These are phyloP conservation scores for Bipolaris sorokiniana DNA, from an alignment of 2,329 filamentous ascomycete genomes.

Conservation along the genomic window DNA sequence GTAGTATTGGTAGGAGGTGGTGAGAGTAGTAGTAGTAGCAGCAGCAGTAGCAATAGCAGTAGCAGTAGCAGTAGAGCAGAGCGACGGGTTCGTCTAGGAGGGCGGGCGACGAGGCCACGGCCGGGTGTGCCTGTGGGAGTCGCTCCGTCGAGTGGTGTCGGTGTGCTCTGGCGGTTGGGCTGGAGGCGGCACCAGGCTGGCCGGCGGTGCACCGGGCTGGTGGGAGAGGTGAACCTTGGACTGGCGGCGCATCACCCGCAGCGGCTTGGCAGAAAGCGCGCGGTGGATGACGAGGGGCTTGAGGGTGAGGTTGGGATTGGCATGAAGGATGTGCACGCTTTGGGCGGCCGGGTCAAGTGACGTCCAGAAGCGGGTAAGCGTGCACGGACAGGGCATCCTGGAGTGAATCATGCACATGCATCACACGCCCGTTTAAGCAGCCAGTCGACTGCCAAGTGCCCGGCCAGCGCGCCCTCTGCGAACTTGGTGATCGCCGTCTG, in stretches of 20 bases:
- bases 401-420: conserved; percentile 32
- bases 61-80: no score
- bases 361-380: conserved; percentile 18
- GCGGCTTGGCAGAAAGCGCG: neutral
- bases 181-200: neutral
- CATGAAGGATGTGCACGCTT: neutral
- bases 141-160: neutral
- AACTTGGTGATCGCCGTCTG: conserved; percentile 9
- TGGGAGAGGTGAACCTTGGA: neutral
- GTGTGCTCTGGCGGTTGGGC: neutral
- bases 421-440: conserved; percentile 25
- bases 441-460: conserved; percentile 19
- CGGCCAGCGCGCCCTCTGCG: conserved; percentile 16
- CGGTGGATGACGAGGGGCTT: neutral
- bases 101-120: neutral
- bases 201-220: neutral
- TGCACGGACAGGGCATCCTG: conserved; percentile 23
- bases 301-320: neutral
- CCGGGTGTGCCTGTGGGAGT: neutral
- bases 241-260: neutral
- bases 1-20: no score
- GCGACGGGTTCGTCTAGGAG: no score
- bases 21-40: no score
- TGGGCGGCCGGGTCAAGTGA: conserved; percentile 9
- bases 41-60: no score